A percentile compares a stretch with the other conserved stretches of the same genome.
Evolutionary conservation across 2,329 filamentous ascomycete genomes (phyloP).

Genomic region (Pyrenophora tritici-repentis): DNA sequence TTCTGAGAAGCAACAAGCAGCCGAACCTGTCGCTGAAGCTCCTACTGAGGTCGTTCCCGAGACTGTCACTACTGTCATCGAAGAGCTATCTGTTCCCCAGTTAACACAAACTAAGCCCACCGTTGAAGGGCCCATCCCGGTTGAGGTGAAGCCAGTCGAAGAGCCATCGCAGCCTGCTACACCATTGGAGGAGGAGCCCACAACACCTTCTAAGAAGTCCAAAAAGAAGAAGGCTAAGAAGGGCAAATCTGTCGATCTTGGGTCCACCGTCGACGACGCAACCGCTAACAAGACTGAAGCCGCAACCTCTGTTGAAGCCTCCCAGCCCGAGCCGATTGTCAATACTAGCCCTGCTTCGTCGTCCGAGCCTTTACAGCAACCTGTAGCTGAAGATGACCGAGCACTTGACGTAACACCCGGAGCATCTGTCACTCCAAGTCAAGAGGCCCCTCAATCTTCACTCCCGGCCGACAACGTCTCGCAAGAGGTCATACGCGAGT

Average conservation of each 20-base stretch:
- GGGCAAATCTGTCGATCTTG: conserved; percentile 11
- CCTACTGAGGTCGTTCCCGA: neutral
- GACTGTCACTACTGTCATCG: neutral
- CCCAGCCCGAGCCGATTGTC: neutral
- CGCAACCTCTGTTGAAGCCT: neutral
- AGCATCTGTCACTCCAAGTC: neutral
- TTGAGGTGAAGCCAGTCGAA: conserved; percentile 2
- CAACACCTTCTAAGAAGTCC: conserved; percentile 48
- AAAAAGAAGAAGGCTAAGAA: conserved; percentile 47
- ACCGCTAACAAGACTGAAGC: neutral
- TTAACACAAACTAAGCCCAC: neutral
- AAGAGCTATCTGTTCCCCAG: neutral
- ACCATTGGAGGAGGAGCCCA: conserved; percentile 12
- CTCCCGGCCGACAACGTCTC: neutral
- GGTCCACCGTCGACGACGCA: neutral
- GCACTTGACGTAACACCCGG: neutral
- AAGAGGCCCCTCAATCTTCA: neutral
- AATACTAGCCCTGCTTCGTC: neutral
- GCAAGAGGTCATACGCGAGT: neutral
- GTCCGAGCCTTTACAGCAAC: neutral
- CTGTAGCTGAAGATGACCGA: neutral
- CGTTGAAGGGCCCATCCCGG: neutral
- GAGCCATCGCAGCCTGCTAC: conserved; percentile 7
- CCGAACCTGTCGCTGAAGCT: neutral
- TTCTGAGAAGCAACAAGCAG: neutral